Evolutionary conservation across 768 basidiomycete genomes (phyloP), one percentile per base, ranked within the genome.

Genomic region (Serendipita sp.): DNA sequence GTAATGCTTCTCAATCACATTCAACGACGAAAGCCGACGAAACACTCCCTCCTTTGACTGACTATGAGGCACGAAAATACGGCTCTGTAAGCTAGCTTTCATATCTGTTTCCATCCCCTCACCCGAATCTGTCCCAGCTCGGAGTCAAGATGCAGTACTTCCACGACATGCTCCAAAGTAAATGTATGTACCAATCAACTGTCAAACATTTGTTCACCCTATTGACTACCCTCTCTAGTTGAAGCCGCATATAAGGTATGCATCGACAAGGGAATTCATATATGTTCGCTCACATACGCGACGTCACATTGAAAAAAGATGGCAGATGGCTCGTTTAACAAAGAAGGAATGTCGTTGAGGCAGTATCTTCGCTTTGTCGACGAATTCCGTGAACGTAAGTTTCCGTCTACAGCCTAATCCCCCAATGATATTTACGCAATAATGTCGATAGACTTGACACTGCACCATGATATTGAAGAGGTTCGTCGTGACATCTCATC

Each of bases 401-500:
- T 37, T 5, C 46, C 48, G 45, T 11, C 30, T 11, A 10, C 18
- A 16, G 18, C 16, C 16, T 16, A 16, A 37, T 3, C 7, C 18
- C 51, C 13, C 18, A 5, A 13, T 41, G 13, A 5, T 65, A 5
- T 15, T 34, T 32, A 35, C 30, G 30, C 51, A 18, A 65, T 16
- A n/a, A 3, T 2, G 11, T 10, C 7, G 8, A 38, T 44, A 65
- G 65, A 65, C 28, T 30, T 65, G 11, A 58, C 54, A 18, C 58
- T 48, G 28, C 65, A 65, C 41, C 54, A 58, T 41, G 58, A 65
- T 45, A 65, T 58, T 30, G 65, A 65, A 45, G 65, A 54, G 65
- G 65, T 60, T n/a, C 13, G 62, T 46, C 46, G 35, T 32, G 41
- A 15, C 37, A 15, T 47, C 34, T n/a, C 48, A 28, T 41, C 13